These are phyloP conservation scores for Carex pumila DNA, from an alignment of 176 grass and related monocot genomes.

Conservation along the genomic window DNA sequence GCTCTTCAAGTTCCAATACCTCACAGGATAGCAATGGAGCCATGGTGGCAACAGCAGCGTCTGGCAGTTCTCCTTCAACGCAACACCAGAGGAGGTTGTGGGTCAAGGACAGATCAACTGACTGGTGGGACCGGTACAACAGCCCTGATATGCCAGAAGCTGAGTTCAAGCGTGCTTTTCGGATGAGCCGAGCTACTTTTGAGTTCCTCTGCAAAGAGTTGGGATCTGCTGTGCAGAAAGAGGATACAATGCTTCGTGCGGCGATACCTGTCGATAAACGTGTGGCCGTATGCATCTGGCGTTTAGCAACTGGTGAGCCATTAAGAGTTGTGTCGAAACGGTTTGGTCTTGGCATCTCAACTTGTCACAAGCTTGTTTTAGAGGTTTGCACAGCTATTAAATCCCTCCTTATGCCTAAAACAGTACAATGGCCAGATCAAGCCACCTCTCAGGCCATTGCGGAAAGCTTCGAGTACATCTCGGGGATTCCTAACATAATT, in stretches of 20 bases:
- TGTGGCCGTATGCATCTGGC: conserved; percentile 77
- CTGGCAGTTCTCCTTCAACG: not conserved
- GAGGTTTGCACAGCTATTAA: conserved; percentile 77
- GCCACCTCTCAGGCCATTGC: not conserved
- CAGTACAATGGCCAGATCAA: conserved; percentile 49
- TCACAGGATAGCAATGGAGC: conserved; percentile 22
- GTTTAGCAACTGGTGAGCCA: conserved; percentile 68
- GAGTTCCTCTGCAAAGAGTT: conserved; percentile 57
- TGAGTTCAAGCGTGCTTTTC: conserved; percentile 71
- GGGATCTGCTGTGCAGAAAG: conserved; percentile 49
- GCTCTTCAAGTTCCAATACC: conserved; percentile 28
- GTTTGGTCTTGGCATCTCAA: conserved; percentile 85
- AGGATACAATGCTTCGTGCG: conserved; percentile 75
- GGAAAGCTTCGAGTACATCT: conserved; percentile 27
- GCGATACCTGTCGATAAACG: conserved; percentile 81
- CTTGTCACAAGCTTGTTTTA: conserved; percentile 79
- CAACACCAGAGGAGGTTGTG: conserved; percentile 47
- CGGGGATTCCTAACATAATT: conserved; percentile 53
- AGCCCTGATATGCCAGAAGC: conserved; percentile 38
- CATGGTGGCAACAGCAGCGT: not conserved
- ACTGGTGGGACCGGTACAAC: conserved; percentile 78
- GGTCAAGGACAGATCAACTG: conserved; percentile 47
- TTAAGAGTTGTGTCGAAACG: conserved; percentile 58
- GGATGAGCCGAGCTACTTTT: conserved; percentile 67
- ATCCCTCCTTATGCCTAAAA: conserved; percentile 50